Evolutionary conservation across 352 stramenopile species (phyloP), one percentile per base, ranked within the genome.

Genomic region (Blastocystis sp.): DNA sequence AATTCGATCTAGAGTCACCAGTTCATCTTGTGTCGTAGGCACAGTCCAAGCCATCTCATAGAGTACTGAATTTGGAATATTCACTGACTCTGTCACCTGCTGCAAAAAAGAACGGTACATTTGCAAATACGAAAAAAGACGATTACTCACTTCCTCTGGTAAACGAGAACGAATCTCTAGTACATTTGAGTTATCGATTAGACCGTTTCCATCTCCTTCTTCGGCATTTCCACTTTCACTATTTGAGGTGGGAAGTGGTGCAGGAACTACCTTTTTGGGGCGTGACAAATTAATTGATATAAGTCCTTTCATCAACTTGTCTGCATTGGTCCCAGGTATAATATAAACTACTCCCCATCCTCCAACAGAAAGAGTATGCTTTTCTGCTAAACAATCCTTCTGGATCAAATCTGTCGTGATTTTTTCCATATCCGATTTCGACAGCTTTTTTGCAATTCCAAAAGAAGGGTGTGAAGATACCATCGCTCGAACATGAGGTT

Each of bases 1-100:
- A 8, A 85, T 68, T 66, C 43, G 30, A 45, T 85, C 73, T 18
- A 85, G 59, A 3, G 73, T 85, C n/a, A 85, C 20, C 45, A 85
- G 6, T 45, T 85, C 73, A 4, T 43, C 73, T 45, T 85, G 43
- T n/a, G 73, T 85, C n/a, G 54, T 64, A 26, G 73, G 73, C 54
- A 85, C 73, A 5, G 73, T 85, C 16, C 20, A 24, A 50, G 73
- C 54, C 16, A 85, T 65, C 53, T 85, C 73, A 30, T 85, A 30
- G 9, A 85, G n/a, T 1, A 85, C 73, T 6, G 50, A 18, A 3
- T 16, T 41, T 45, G 73, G 65, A 13, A 85, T 47, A 30, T 34
- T 68, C 1, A 47, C 55, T 3, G 20, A 30, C 45, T 45, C 70
- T 13, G 18, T 81, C 24, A 81, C 41, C 34, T 54, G 34, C 8